Conservation (phyloP, 164 flowering plant species). For the Magnolia kwangsiensis region DNA sequence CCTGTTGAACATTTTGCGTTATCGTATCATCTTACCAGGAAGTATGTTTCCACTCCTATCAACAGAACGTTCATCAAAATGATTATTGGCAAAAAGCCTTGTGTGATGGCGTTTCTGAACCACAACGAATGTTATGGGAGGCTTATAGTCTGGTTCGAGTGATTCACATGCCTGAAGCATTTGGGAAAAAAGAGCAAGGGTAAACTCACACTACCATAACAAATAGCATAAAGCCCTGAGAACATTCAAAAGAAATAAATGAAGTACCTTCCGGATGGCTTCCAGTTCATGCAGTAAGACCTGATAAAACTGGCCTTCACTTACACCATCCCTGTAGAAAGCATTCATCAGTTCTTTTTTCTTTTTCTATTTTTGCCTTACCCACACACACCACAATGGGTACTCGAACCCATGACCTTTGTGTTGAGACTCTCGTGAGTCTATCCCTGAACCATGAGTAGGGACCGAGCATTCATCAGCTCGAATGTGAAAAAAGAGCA, state of each 20-base stretch:
- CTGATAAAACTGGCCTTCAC: constrained; percentile 45
- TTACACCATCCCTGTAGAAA: constrained; percentile 44
- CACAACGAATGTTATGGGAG: constrained; percentile 22
- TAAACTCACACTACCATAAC: neutral
- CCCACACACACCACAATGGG: no score
- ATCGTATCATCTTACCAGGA: constrained; percentile 12
- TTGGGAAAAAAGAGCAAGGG: neutral
- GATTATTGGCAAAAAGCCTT: constrained; percentile 15
- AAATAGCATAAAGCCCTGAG: neutral
- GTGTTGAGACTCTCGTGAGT: no score
- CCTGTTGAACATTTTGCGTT: neutral
- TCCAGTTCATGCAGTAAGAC: constrained; percentile 36
- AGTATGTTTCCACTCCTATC: constrained; percentile 23
- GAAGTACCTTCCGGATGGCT: constrained; percentile 37
- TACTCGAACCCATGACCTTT: no score
- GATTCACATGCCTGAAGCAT: constrained; percentile 25
- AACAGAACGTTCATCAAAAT: constrained; percentile 5
- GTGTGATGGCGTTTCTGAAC: constrained; percentile 24
- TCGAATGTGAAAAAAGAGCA: no score
- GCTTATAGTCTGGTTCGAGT: constrained; percentile 18
- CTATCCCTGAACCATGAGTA: no score
- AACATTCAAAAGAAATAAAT: neutral
- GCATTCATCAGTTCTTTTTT: neutral
- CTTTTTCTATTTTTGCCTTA: no score
- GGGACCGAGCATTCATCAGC: no score